Evolutionary conservation across 805 yeast species (phyloP).

Genomic region (Starmera quercuum): DNA sequence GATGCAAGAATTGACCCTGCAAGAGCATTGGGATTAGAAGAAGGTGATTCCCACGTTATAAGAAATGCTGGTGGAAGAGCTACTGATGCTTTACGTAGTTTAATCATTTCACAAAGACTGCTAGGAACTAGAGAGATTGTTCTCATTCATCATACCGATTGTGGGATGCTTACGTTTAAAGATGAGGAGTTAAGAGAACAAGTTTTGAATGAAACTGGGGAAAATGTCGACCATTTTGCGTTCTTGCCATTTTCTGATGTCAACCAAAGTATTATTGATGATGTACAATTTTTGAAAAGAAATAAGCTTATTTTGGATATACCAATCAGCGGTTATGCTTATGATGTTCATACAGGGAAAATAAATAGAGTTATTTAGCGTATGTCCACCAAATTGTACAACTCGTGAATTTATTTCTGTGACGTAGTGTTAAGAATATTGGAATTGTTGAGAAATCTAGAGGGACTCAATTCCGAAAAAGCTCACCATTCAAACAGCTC

Average conservation of each 20-base stretch:
- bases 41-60: constrained; percentile 36
- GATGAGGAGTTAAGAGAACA: constrained; percentile 24
- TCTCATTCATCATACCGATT: constrained; percentile 33
- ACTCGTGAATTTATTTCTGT: too few species aligned
- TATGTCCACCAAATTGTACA: too few species aligned
- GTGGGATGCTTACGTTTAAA: constrained; percentile 35
- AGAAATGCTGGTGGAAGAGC: constrained; percentile 39
- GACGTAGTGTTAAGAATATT: too few species aligned
- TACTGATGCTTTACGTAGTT: constrained; percentile 29
- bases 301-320: constrained; percentile 27
- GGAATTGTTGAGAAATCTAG: too few species aligned
- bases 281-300: constrained; percentile 23
- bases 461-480: too few species aligned
- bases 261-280: constrained; percentile 28
- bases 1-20: constrained; percentile 35
- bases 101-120: constrained; percentile 32
- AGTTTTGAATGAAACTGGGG: constrained; percentile 24
- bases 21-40: constrained; percentile 25
- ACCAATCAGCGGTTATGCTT: constrained; percentile 30
- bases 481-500: too few species aligned
- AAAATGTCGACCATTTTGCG: constrained; percentile 20
- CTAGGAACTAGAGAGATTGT: constrained; percentile 33
- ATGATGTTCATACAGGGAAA: constrained; percentile 29
- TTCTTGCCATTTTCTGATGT: constrained; percentile 30
- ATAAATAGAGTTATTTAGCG: constrained; percentile 18